These are phyloP conservation scores for Oenanthe javanica DNA, from an alignment of 140 eudicot genomes.

Conservation along the genomic window DNA sequence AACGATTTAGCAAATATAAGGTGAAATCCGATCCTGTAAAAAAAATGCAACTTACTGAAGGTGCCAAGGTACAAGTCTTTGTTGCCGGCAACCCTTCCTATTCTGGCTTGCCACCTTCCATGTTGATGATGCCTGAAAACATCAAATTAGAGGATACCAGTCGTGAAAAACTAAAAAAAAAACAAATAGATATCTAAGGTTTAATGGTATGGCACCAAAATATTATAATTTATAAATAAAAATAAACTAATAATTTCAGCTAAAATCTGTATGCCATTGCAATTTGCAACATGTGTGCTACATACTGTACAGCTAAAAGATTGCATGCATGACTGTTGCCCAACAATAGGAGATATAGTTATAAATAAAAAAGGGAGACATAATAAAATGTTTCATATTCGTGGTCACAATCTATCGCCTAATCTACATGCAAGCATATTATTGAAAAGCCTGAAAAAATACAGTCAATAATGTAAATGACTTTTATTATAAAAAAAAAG, in stretches of 20 bases:
- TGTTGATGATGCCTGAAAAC: conserved; percentile 88
- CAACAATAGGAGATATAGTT: neutral
- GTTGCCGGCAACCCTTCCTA: conserved; percentile 98
- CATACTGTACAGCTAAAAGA: neutral
- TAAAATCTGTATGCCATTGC: neutral
- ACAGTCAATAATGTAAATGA: neutral
- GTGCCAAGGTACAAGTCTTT: conserved; percentile 99
- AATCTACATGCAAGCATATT: neutral
- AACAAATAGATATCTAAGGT: neutral
- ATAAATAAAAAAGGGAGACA: too few species aligned
- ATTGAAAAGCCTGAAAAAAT: conserved; percentile 19
- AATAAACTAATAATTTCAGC: neutral
- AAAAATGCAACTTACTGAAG: conserved; percentile 50
- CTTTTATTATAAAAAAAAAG: neutral
- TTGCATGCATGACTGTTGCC: neutral
- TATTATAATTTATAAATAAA: too few species aligned
- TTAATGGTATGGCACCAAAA: neutral
- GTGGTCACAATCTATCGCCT: neutral
- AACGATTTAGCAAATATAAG: neutral
- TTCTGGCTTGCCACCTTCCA: conserved; percentile 99
- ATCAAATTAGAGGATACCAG: neutral
- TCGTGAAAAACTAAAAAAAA: neutral
- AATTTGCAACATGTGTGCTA: neutral
- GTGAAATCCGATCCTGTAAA: neutral
- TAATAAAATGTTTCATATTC: neutral